These are phyloP conservation scores for Calonectria pseudoturangicola DNA, from an alignment of 2,329 filamentous ascomycete genomes.

Conservation along the genomic window DNA sequence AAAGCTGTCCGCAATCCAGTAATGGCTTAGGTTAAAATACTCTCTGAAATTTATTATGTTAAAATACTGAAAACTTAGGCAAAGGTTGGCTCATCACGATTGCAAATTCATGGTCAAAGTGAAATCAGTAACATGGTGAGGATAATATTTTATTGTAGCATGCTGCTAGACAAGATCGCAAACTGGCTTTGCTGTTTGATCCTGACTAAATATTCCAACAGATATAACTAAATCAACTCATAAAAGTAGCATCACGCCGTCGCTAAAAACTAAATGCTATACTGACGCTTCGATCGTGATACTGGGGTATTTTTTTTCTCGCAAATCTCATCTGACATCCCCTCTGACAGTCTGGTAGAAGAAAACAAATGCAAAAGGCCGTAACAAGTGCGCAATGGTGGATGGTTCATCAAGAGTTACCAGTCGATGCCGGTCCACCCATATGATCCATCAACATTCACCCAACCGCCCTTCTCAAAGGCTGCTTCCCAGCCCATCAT, in stretches of 20 bases:
- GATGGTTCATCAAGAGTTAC: constrained; percentile 43
- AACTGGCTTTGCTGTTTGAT: constrained; percentile 32
- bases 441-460: constrained; percentile 85
- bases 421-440: constrained; percentile 73
- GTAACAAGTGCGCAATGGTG: background rate
- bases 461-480: constrained; percentile 78
- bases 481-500: constrained; percentile 90
- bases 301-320: constrained; percentile 35
- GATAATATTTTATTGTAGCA: constrained; percentile 18
- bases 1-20: no score
- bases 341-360: constrained; percentile 27
- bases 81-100: no score
- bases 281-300: constrained; percentile 46
- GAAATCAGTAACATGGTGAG: no score
- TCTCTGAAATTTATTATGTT: no score
- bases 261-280: constrained; percentile 44
- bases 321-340: constrained; percentile 15
- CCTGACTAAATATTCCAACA: constrained; percentile 14
- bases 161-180: constrained; percentile 4
- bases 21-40: no score
- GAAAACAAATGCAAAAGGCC: constrained; percentile 16
- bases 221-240: constrained; percentile 24
- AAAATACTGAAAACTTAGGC: no score
- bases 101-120: no score
- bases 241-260: constrained; percentile 40